Base-by-base conservation (phyloP, 176 grass and related monocot species). In the Bonia amplexicaulis region DNA sequence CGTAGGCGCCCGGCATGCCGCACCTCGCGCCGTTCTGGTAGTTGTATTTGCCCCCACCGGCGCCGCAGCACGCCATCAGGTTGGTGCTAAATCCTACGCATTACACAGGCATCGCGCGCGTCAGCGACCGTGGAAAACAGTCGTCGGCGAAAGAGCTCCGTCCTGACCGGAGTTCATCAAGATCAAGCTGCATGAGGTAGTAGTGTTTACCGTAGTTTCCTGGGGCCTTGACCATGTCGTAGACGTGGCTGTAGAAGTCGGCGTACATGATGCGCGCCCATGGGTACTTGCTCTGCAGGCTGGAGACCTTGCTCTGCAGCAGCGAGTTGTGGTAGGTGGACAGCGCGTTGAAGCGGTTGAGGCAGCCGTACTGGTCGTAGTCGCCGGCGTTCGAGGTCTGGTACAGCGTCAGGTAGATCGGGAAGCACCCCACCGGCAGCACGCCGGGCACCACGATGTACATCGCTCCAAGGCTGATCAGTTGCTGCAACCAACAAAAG, bases 381-480 rank as follows among this genome's bases (percentile, higher is more conserved):
- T 96, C 93, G 47, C 84, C 88, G 44, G 83, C 33, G 73, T 86
- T 90, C 8, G 88, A 89, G 66, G 85, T 99, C 65, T 80, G 78
- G 86, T 90, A 96, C 0, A 96, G 71, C 3, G 93, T 94, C 1
- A 96, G 86, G 90, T 94, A 99, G 77, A 96, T 85, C 0, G 93
- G 93, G 77, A 99, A 91, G 81, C 96, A 96, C 0, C 96, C 96
- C 1, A 96, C 88, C 7, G 96, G 96, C 31, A 96, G 91, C 49
- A 91, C 84, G 0, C 85, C 85, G 7, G 96, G 93, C 3, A 99
- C 82, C 0, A 99, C 91, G 2, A 99, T 4, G 71, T 94, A 84
- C 51, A 84, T 85, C 6, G 91, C 96, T 35, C 96, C 96, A 0
- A 92, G 73, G 6, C 42, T 55, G 44, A 99, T 70, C 41, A 96